Percentiles rank a stretch among this genome's conserved stretches.
Evolutionary conservation across 495 filamentous ascomycete genomes (phyloP).

Genomic region (Hyaloscypha variabilis): DNA sequence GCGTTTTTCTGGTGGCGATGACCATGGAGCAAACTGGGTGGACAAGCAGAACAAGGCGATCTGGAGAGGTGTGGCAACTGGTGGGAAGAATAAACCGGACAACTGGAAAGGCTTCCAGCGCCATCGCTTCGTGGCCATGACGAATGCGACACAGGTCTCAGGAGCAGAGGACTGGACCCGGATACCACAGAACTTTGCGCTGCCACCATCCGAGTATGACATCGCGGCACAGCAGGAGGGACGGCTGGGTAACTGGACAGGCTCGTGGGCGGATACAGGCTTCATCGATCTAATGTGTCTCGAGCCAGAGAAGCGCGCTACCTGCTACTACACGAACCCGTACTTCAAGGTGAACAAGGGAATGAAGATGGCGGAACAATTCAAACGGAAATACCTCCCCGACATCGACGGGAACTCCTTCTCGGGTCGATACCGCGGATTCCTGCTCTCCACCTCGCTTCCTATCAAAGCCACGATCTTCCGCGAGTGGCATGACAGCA

Average conservation of each 20-base stretch:
- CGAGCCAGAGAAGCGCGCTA: conserved; percentile 33
- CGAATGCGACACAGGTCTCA: conserved; percentile 62
- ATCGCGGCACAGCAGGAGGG: conserved; percentile 28
- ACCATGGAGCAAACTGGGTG: conserved; percentile 54
- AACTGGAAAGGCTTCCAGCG: conserved; percentile 75
- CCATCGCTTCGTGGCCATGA: conserved; percentile 71
- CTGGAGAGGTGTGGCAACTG: conserved; percentile 74
- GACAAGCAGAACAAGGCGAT: conserved; percentile 57
- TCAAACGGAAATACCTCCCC: conserved; percentile 46
- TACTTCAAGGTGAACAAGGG: conserved; percentile 43
- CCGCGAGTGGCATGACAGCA: conserved; percentile 74
- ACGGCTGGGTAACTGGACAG: conserved; percentile 40
- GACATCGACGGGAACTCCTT: conserved; percentile 78
- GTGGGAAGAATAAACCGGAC: conserved; percentile 61
- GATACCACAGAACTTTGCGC: conserved; percentile 41
- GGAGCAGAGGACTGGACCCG: conserved; percentile 40
- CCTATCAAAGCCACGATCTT: conserved; percentile 75
- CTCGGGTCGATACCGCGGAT: conserved; percentile 70
- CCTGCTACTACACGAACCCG: conserved; percentile 52
- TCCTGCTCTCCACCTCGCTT: conserved; percentile 63
- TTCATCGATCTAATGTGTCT: conserved; percentile 51
- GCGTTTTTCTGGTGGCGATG: conserved; percentile 63
- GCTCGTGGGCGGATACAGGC: conserved; percentile 44
- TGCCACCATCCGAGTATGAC: conserved; percentile 40
- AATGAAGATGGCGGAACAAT: conserved; percentile 40